phyloP scores from a whole-genome alignment of 306 rosid genomes.

The Lablab purpureus region DNA sequence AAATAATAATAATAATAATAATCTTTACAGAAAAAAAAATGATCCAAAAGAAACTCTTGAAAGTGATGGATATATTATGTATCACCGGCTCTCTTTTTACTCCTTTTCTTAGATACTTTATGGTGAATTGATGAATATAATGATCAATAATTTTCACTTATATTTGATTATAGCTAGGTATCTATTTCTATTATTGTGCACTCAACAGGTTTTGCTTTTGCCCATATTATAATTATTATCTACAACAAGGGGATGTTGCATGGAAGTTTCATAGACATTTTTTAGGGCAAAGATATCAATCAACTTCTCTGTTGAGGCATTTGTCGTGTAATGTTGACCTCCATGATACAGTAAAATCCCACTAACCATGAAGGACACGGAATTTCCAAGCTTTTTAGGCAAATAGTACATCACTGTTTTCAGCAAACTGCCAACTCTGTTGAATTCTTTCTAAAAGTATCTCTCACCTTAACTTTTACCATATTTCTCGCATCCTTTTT shows the following conservation, averaged over 20 bases:
- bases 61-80: slow-evolving; percentile 46
- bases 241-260: slow-evolving; percentile 52
- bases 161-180: slow-evolving; percentile 38
- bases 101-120: slow-evolving; percentile 50
- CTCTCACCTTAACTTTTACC: slow-evolving; percentile 37
- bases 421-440: slow-evolving; percentile 43
- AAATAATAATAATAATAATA: slow-evolving; percentile 32
- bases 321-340: slow-evolving; percentile 90
- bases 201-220: slow-evolving; percentile 64
- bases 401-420: slow-evolving; percentile 46
- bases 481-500: slow-evolving; percentile 33
- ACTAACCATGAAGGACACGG: slow-evolving; percentile 62
- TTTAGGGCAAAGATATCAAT: slow-evolving; percentile 24
- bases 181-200: slow-evolving; percentile 66
- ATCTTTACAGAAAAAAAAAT: too few relatives aligned
- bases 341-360: slow-evolving; percentile 67
- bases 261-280: slow-evolving; percentile 46
- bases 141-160: slow-evolving; percentile 52
- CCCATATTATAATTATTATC: slow-evolving; percentile 44
- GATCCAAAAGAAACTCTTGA: slow-evolving; percentile 55
- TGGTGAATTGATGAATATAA: slow-evolving; percentile 51
- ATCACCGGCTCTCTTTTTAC: slow-evolving; percentile 1
- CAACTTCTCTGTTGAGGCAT: slow-evolving; percentile 30
- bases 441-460: slow-evolving; percentile 29
- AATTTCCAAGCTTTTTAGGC: slow-evolving; percentile 59